Conservation (phyloP, 345 rosid species). For the Zanthoxylum bungeanum region DNA sequence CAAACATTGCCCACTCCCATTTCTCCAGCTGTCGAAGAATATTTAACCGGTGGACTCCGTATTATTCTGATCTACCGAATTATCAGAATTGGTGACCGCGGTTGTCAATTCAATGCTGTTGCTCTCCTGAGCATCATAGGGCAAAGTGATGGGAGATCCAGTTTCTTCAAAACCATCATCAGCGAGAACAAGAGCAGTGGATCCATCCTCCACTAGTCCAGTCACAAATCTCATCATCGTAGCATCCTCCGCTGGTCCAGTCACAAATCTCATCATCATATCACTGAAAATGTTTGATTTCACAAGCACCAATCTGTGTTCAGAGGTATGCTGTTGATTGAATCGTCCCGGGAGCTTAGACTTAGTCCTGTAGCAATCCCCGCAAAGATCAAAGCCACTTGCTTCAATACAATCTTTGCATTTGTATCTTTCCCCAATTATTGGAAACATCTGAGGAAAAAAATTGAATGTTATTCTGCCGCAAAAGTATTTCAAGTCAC, state of each 20-base stretch:
- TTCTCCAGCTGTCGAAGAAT: not conserved
- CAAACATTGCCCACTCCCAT: not conserved
- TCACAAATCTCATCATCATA: conserved; percentile 6
- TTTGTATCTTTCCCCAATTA: conserved; percentile 68
- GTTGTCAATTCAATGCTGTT: not conserved
- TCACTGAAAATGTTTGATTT: not conserved
- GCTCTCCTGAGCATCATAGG: conserved; percentile 13
- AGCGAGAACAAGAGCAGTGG: not conserved
- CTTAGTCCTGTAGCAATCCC: conserved; percentile 60
- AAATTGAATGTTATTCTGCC: conserved; percentile 5
- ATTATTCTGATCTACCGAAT: conserved; percentile 13
- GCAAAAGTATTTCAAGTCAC: not conserved
- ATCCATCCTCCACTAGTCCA: not conserved
- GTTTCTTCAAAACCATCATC: conserved; percentile 20
- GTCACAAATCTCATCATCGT: conserved; percentile 7
- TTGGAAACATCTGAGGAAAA: conserved; percentile 55
- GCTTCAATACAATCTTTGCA: conserved; percentile 64
- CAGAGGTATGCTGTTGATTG: conserved; percentile 85
- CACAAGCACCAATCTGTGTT: conserved; percentile 49
- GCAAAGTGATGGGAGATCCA: conserved; percentile 6
- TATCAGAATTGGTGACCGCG: not conserved
- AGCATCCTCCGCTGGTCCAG: not conserved
- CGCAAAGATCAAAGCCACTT: conserved; percentile 82
- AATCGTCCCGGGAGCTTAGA: conserved; percentile 75
- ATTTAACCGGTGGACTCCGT: not conserved